Conservation (phyloP, 1,284 basidiomycete genomes). For the Pseudozyma sp. region DNA sequence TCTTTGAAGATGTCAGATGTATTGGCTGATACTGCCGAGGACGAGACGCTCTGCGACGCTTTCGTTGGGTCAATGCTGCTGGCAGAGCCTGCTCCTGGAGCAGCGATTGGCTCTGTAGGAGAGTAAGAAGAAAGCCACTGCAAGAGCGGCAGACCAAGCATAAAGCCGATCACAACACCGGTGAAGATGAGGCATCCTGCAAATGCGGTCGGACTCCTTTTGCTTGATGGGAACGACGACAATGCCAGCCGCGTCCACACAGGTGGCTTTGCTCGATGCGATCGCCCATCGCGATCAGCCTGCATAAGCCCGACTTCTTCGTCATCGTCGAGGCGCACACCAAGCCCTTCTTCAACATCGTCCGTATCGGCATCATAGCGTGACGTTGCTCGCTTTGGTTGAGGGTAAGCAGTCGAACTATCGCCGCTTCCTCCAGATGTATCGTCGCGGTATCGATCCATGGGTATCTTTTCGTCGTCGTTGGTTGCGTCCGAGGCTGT, state of each 20-base stretch:
- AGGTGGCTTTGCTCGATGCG: neutral
- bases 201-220: slow-evolving; percentile 5
- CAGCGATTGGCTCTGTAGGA: neutral
- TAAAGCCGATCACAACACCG: slow-evolving; percentile 39
- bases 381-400: slow-evolving; percentile 9
- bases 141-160: slow-evolving; percentile 36
- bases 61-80: neutral
- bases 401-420: slow-evolving; percentile 6
- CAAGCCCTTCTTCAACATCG: slow-evolving; percentile 13
- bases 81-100: neutral
- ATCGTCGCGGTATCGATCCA: slow-evolving; percentile 28
- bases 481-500: slow-evolving; percentile 52
- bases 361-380: slow-evolving; percentile 8
- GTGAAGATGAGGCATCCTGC: slow-evolving; percentile 36
- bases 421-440: neutral
- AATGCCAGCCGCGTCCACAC: slow-evolving; percentile 5
- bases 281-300: slow-evolving; percentile 24
- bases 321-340: slow-evolving; percentile 45
- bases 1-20: slow-evolving; percentile 27
- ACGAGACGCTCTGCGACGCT: neutral
- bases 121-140: slow-evolving; percentile 47
- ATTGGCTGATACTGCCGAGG: neutral
- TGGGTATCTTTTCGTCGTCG: slow-evolving; percentile 24
- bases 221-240: neutral
- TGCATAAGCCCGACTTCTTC: slow-evolving; percentile 58